phyloP scores from a whole-genome alignment of 2,329 filamentous ascomycete species.

The Epichloe amarillans region DNA sequence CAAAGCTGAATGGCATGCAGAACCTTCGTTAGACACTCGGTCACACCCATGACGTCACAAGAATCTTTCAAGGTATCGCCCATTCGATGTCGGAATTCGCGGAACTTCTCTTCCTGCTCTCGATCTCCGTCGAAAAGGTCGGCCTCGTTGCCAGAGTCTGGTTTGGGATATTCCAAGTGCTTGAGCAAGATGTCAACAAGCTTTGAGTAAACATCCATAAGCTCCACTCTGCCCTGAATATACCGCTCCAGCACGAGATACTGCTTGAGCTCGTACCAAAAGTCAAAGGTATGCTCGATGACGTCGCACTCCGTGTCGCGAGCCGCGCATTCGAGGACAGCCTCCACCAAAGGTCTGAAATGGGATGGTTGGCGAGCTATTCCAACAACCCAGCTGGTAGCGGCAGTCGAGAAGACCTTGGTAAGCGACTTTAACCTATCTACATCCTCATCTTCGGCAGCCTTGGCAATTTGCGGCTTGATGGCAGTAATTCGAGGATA shows the following conservation, averaged over 20 bases:
- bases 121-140: constrained; percentile 94
- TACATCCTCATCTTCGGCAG: constrained; percentile 66
- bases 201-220: constrained; percentile 72
- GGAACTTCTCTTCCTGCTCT: constrained; percentile 92
- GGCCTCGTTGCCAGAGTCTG: constrained; percentile 57
- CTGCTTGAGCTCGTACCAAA: constrained; percentile 98
- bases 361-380: constrained; percentile 72
- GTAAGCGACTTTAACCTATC: constrained; percentile 83
- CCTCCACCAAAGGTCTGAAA: constrained; percentile 77
- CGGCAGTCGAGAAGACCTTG: constrained; percentile 81
- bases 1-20: constrained; percentile 76
- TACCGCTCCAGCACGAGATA: constrained; percentile 87
- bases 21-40: constrained; percentile 81
- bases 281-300: constrained; percentile 85
- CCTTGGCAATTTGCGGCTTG: constrained; percentile 60
- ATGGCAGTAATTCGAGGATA: constrained; percentile 71
- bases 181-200: constrained; percentile 87
- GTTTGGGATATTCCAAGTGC: constrained; percentile 75
- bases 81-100: constrained; percentile 93
- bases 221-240: constrained; percentile 62
- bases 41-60: constrained; percentile 89
- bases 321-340: constrained; percentile 80
- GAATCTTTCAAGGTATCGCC: constrained; percentile 95
- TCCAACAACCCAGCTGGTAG: constrained; percentile 85
- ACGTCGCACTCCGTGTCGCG: constrained; percentile 82